Percentiles rank a stretch among this genome's conserved stretches.
Evolutionary conservation across 345 rosid genomes (phyloP).

Genomic region (Brassica nigra): DNA sequence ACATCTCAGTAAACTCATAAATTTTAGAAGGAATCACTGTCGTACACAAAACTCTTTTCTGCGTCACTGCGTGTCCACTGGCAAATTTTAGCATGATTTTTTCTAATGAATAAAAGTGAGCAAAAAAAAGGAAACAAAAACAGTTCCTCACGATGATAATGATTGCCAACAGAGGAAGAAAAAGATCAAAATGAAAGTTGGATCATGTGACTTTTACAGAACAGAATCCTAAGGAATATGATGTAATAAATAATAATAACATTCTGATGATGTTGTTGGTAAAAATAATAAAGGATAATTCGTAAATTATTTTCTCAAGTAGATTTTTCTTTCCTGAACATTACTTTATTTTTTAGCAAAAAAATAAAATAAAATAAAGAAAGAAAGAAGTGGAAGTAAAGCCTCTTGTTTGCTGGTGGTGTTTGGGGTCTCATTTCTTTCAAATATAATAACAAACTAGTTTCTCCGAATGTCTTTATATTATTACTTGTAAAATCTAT

Average conservation of each 20-base stretch:
- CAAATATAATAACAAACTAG: slow-evolving; percentile 9
- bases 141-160: slow-evolving; percentile 33
- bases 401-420: slow-evolving; percentile 36
- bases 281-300: slow-evolving; percentile 32
- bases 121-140: not conserved
- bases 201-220: slow-evolving; percentile 48
- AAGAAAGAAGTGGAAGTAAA: too few species aligned
- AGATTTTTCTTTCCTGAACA: not conserved
- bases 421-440: slow-evolving; percentile 36
- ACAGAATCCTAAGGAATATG: slow-evolving; percentile 43
- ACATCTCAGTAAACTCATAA: slow-evolving; percentile 13
- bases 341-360: too few species aligned
- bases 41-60: slow-evolving; percentile 12
- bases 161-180: slow-evolving; percentile 43
- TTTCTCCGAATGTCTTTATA: slow-evolving; percentile 22
- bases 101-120: not conserved
- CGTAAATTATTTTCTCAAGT: not conserved
- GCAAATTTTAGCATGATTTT: slow-evolving; percentile 29
- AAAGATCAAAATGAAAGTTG: slow-evolving; percentile 38
- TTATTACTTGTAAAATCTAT: not conserved
- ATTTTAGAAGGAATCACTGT: not conserved
- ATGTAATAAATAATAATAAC: slow-evolving; percentile 13
- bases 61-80: slow-evolving; percentile 23
- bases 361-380: too few species aligned
- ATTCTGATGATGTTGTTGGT: slow-evolving; percentile 37